These are phyloP conservation scores for Pyrenula massariospora DNA, from an alignment of 495 filamentous ascomycete species.

Conservation along the genomic window DNA sequence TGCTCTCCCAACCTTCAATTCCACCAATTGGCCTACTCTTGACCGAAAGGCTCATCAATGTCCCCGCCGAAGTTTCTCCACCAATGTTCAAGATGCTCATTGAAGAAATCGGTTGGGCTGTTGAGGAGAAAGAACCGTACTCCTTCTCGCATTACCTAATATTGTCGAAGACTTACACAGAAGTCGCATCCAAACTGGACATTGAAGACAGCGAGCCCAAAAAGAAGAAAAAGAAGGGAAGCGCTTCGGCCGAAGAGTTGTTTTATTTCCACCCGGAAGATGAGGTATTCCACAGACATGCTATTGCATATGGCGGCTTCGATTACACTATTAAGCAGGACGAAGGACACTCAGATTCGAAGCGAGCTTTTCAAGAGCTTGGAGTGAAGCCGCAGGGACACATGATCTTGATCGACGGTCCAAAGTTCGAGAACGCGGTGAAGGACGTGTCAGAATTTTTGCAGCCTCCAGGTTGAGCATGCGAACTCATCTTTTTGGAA, in stretches of 20 bases:
- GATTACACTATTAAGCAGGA: conserved; percentile 67
- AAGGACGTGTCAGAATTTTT: conserved; percentile 64
- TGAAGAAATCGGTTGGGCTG: conserved; percentile 82
- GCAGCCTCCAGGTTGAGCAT: conserved; percentile 21
- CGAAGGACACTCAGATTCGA: conserved; percentile 74
- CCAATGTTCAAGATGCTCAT: conserved; percentile 95
- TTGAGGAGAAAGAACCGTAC: conserved; percentile 88
- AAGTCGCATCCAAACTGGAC: conserved; percentile 73
- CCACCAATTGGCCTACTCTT: conserved; percentile 72
- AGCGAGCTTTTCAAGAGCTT: conserved; percentile 85
- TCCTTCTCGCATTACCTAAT: conserved; percentile 88
- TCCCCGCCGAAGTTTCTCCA: conserved; percentile 80
- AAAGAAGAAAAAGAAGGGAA: conserved; percentile 66
- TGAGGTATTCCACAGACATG: conserved; percentile 70
- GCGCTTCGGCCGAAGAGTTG: conserved; percentile 29
- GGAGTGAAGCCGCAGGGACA: conserved; percentile 75
- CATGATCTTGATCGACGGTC: conserved; percentile 66
- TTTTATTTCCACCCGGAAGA: conserved; percentile 98
- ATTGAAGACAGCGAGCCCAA: conserved; percentile 51
- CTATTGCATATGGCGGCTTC: conserved; percentile 50
- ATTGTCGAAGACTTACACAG: conserved; percentile 78
- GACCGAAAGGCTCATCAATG: conserved; percentile 87
- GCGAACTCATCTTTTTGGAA: conserved; percentile 4
- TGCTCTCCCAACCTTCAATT: conserved; percentile 39
- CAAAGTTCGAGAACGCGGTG: conserved; percentile 53